Evolutionary conservation across 2,329 filamentous ascomycete species (phyloP).

Genomic region (Cryphonectria carpinicola): DNA sequence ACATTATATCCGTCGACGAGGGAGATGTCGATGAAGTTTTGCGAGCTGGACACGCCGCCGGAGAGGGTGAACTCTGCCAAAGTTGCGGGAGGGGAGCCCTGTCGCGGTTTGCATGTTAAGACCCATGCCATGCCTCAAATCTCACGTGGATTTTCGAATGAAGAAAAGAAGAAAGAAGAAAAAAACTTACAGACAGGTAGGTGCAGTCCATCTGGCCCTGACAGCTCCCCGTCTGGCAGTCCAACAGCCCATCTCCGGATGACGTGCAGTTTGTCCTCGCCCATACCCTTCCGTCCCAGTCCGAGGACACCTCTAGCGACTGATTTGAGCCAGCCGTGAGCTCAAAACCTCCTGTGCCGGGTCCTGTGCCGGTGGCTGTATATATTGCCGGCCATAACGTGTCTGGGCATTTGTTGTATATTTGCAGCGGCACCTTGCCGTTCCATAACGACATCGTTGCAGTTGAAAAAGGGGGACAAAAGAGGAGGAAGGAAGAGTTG

Average conservation of each 20-base stretch:
- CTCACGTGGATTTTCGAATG: neutral
- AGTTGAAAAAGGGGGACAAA: neutral
- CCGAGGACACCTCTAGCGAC: conserved; percentile 66
- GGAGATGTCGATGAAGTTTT: conserved; percentile 84
- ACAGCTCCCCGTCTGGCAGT: conserved; percentile 53
- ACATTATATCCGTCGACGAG: conserved; percentile 86
- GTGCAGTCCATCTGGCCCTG: conserved; percentile 58
- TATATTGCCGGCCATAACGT: conserved; percentile 77
- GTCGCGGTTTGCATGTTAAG: neutral
- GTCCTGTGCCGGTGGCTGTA: conserved; percentile 72
- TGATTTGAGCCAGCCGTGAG: conserved; percentile 61
- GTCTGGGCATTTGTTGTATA: conserved; percentile 73
- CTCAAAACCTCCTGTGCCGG: conserved; percentile 70
- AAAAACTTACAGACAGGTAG: conserved; percentile 15
- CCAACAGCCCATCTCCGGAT: conserved; percentile 56
- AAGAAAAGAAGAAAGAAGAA: neutral
- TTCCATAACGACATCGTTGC: conserved; percentile 27
- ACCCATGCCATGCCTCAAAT: neutral
- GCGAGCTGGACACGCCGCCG: conserved; percentile 60
- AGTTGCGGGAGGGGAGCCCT: conserved; percentile 75
- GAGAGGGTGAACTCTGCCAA: conserved; percentile 81
- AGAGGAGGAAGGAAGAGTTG: neutral
- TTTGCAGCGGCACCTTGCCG: conserved; percentile 59
- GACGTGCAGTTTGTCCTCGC: conserved; percentile 84
- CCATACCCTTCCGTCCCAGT: conserved; percentile 85